Evolutionary conservation across 1,284 basidiomycete species (phyloP).

Genomic region (Ceratobasidium sp.): DNA sequence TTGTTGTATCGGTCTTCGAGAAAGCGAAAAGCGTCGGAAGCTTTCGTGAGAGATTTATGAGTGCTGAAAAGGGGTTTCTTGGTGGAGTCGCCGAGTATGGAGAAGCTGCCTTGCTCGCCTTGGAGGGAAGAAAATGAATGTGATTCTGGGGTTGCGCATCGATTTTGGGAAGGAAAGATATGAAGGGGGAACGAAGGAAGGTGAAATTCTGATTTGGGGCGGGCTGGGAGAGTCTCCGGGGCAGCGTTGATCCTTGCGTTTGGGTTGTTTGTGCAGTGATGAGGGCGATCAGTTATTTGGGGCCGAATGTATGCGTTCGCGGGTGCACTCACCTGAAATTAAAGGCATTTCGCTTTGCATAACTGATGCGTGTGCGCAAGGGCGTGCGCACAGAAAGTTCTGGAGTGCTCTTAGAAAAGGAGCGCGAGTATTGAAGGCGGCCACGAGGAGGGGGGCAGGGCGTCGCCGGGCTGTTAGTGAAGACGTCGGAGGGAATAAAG

Average conservation of each 20-base stretch:
- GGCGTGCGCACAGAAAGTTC: constrained; percentile 2
- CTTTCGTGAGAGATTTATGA: constrained; percentile 44
- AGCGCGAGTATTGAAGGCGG: constrained; percentile 5
- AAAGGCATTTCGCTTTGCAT: constrained; percentile 1
- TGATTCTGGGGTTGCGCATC: constrained; percentile 42
- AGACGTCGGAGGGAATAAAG: constrained; percentile 25
- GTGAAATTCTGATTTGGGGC: constrained; percentile 41
- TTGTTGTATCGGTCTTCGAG: constrained; percentile 38
- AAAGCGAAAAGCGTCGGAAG: constrained; percentile 46
- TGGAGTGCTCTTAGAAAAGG: constrained; percentile 31
- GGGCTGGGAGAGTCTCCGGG: constrained; percentile 29
- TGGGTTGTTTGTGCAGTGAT: constrained; percentile 37
- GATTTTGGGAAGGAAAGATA: constrained; percentile 35
- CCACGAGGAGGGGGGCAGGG: background rate
- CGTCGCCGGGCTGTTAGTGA: constrained; percentile 22
- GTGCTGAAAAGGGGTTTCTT: constrained; percentile 43
- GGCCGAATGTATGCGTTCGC: constrained; percentile 36
- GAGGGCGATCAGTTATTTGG: constrained; percentile 20
- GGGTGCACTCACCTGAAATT: constrained; percentile 33
- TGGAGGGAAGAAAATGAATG: constrained; percentile 46
- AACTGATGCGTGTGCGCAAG: background rate
- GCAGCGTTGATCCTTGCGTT: constrained; percentile 37
- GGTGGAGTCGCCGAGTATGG: constrained; percentile 39
- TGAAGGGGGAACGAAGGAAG: constrained; percentile 42
- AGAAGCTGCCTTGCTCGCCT: constrained; percentile 45